These are phyloP conservation scores for Fusarium palustre DNA, from an alignment of 2,329 filamentous ascomycete species.

Conservation along the genomic window DNA sequence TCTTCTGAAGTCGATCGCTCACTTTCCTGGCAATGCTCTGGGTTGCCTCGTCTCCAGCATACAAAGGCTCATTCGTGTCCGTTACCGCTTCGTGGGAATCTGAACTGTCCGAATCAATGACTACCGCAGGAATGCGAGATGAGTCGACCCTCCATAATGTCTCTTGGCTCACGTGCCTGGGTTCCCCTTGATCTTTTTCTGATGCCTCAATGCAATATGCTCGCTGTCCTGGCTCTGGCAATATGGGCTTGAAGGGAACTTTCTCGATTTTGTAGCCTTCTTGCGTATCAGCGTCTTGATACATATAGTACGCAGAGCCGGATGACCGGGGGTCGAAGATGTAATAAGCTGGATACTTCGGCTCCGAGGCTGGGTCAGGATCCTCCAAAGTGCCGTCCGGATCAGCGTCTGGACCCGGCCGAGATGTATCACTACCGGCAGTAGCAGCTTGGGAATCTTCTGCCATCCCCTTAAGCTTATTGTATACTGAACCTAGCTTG, in stretches of 20 bases:
- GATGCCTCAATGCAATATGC: conserved; percentile 30
- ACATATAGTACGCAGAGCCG: conserved; percentile 32
- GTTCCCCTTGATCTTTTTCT: conserved; percentile 13
- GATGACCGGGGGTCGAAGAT: conserved; percentile 33
- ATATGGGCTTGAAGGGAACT: conserved; percentile 28
- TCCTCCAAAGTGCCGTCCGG: conserved; percentile 1
- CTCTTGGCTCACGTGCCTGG: conserved; percentile 10
- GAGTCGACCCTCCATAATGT: conserved; percentile 12
- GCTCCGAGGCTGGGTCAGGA: background rate
- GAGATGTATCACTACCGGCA: conserved; percentile 25
- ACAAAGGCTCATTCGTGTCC: conserved; percentile 7
- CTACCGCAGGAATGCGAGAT: background rate
- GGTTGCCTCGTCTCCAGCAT: conserved; percentile 16
- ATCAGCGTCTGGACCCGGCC: conserved; percentile 9
- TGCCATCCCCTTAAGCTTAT: conserved; percentile 1
- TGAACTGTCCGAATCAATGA: background rate
- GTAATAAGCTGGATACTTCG: conserved; percentile 30
- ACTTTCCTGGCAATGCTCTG: conserved; percentile 36
- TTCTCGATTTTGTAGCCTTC: conserved; percentile 18
- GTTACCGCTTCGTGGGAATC: background rate
- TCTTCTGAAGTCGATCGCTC: conserved; percentile 36
- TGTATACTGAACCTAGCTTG: conserved; percentile 16
- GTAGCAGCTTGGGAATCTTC: conserved; percentile 37
- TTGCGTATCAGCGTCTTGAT: conserved; percentile 19
- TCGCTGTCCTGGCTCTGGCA: conserved; percentile 7